Evolutionary conservation across 2,329 filamentous ascomycete genomes (phyloP), one percentile per base, ranked within the genome.

Genomic region (Dothistroma pini): DNA sequence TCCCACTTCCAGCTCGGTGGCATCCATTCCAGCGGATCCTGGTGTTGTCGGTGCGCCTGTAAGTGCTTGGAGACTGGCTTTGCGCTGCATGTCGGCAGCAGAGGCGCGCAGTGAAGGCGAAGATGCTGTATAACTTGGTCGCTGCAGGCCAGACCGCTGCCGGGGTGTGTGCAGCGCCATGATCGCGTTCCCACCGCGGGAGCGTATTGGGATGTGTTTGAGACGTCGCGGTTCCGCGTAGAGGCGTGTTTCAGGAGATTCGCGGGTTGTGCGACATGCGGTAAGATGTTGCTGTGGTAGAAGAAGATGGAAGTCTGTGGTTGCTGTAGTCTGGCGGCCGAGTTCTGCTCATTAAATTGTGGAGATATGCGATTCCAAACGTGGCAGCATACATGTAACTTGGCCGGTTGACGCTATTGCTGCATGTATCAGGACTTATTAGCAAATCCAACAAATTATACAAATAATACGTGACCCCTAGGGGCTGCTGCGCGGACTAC

Each of bases 1-100:
- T 67, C 93, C 93, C 47, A 95, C 82, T 65, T 86, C 83, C 63
- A 96, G 79, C 49, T 85, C 77, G 29, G 73, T 76, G 47, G 72
- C 79, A 72, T 77, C 76, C 82, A 78, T 78, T 59, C 69, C 77
- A 71, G 71, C 73, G 21, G 52, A 50, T 10, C 29, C 38, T 4
- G 64, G 64, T 19, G 65, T 66, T 7, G 73, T 70, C 29, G 77
- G 84, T 55, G 80, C 77, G 80, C 85, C 85, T 57, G 56, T 67
- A 54, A 58, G 59, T 50, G 75, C 79, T 56, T 87, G 90, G 66
- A 93, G 81, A 54, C 88, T 91, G 62, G 83, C 81, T 79, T 93
- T 92, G 72, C 89, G 86, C 70, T 84, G 81, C 67, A 88, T 79
- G 61, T 81, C 79, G 31, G 53, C 22, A 3, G 58, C 51, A 11